Percentiles rank a stretch among this genome's conserved stretches.
phyloP scores from a whole-genome alignment of 2,329 filamentous ascomycete species.

The Apiospora marii region DNA sequence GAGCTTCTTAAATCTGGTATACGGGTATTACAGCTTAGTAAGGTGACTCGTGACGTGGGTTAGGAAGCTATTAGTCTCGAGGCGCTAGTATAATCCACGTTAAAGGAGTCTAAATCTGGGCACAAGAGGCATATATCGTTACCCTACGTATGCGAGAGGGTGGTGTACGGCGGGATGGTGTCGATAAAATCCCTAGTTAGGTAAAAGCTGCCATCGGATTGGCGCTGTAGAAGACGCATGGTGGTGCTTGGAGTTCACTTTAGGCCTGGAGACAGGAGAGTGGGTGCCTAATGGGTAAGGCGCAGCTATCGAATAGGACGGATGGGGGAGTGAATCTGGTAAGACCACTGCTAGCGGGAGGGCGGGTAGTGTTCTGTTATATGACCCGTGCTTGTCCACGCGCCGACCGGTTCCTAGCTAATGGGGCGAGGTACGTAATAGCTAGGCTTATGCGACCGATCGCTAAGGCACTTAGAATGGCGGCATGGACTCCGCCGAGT shows the following conservation, averaged over 20 bases:
- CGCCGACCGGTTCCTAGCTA: background rate
- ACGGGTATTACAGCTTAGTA: no score
- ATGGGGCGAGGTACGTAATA: background rate
- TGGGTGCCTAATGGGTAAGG: background rate
- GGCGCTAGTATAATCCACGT: no score
- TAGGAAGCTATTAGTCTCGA: no score
- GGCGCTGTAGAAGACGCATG: slow-evolving; percentile 21
- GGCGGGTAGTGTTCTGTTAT: background rate
- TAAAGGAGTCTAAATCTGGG: no score
- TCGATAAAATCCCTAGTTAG: slow-evolving; percentile 24
- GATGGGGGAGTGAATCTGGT: background rate
- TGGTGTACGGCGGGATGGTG: slow-evolving; percentile 32
- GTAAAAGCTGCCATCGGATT: slow-evolving; percentile 13
- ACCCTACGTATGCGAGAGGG: slow-evolving; percentile 36
- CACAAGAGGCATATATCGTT: no score
- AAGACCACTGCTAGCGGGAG: background rate
- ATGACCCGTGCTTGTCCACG: background rate
- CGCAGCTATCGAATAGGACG: background rate
- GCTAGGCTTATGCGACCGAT: background rate
- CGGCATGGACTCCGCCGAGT: background rate
- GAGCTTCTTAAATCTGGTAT: no score
- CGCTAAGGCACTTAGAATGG: background rate
- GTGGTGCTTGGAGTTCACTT: background rate
- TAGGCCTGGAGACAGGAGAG: background rate
- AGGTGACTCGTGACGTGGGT: no score